Base-by-base conservation (phyloP, 352 stramenopile species). In the Phytopythium kandeliae region DNA sequence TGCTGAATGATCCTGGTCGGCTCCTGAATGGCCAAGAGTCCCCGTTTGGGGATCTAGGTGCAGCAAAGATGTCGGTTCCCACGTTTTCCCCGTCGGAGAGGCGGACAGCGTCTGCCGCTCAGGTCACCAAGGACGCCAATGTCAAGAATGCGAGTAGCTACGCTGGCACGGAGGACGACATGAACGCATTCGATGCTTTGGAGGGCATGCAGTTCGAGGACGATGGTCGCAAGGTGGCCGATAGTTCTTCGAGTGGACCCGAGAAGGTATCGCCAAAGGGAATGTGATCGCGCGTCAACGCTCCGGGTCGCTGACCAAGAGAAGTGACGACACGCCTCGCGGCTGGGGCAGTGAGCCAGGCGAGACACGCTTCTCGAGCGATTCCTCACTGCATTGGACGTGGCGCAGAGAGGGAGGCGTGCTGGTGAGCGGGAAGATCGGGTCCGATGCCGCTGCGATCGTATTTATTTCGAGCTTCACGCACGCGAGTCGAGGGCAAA, bases 21-120 rank as follows among this genome's bases (percentile, higher is more conserved):
- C 13, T 50, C 9, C n/a, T 50, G 28, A 50, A 50, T 19, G 44
- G 44, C 19, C 44, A 40, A 35, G 44, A 50, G 44, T 50, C 44
- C 26, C 44, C 44, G n/a, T 50, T 50, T 15, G 44, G 44, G 3
- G 44, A 50, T 12, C 25, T 37, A 7, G n/a, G 28, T 2, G 44
- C 33, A 10, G 28, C 45, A n/a, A 51, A 36, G 24, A 33, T 42
- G 35, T 51, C 26, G 3, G n/a, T 50, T n/a, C 44, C 44, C 28
- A 50, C 44, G 4, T 50, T 50, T 11, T 50, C 44, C 22, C 44
- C 44, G 12, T 50, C 44, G n/a, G 44, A 50, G 44, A 21, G 44
- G 26, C 44, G 44, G 15, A 50, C 33, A 30, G 44, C 44, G 2
- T 50, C 44, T 10, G 44, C 26, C 15, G n/a, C 26, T 8, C 26